Evolutionary conservation across 2,329 filamentous ascomycete genomes (phyloP).

Genomic region (Verticillium tricorpus): DNA sequence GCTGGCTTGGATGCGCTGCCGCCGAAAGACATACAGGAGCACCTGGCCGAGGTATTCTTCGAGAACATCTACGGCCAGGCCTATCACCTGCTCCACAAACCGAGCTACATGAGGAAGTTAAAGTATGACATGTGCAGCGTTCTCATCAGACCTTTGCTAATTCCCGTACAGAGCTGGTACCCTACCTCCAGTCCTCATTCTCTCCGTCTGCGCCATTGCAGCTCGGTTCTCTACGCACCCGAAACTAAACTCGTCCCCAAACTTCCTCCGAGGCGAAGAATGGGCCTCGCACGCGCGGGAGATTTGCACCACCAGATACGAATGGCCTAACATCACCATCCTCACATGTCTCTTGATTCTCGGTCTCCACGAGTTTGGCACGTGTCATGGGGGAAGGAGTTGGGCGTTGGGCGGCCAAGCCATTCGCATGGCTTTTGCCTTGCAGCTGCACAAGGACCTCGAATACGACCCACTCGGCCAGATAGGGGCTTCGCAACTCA

Average conservation of each 20-base stretch:
- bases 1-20: constrained; percentile 84
- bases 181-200: constrained; percentile 81
- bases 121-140: constrained; percentile 42
- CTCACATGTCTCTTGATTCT: constrained; percentile 85
- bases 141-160: constrained; percentile 14
- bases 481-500: constrained; percentile 62
- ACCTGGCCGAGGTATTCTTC: constrained; percentile 91
- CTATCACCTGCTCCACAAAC: constrained; percentile 92
- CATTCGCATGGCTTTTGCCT: constrained; percentile 92
- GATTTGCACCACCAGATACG: constrained; percentile 82
- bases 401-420: constrained; percentile 96
- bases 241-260: constrained; percentile 67
- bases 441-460: constrained; percentile 89
- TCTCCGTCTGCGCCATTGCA: constrained; percentile 95
- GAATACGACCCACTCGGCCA: constrained; percentile 72
- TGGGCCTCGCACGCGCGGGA: constrained; percentile 87
- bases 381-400: constrained; percentile 90
- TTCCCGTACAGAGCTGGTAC: constrained; percentile 56
- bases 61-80: constrained; percentile 94
- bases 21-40: constrained; percentile 82
- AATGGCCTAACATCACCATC: constrained; percentile 94
- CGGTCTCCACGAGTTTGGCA: constrained; percentile 92
- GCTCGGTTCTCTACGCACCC: constrained; percentile 91
- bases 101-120: constrained; percentile 89
- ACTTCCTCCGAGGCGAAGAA: constrained; percentile 82